These are phyloP conservation scores for Beta vulgaris DNA, from an alignment of 148 eudicot genomes.

Conservation along the genomic window DNA sequence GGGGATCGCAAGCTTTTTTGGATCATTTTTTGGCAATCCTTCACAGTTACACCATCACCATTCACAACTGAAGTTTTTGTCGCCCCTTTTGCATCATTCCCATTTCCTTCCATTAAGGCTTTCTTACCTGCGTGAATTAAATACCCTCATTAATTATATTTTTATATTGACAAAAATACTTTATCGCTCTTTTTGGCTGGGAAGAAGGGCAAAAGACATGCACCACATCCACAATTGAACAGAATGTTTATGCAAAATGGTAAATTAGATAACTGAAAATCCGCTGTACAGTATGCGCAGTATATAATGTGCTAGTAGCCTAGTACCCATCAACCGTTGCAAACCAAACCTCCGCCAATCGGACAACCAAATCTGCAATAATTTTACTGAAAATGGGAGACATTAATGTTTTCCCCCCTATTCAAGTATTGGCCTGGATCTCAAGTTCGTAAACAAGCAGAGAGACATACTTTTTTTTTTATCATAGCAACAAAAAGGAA, in stretches of 20 bases:
- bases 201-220: neutral
- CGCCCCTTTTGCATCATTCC: conserved; percentile 5
- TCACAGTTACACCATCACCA: conserved; percentile 34
- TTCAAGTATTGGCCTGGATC: neutral
- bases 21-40: conserved; percentile 51
- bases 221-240: neutral
- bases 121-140: neutral
- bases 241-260: neutral
- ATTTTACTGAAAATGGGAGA: too few species aligned
- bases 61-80: conserved; percentile 19
- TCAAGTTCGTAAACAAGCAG: neutral
- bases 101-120: conserved; percentile 23
- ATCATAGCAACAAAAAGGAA: neutral
- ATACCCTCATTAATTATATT: neutral
- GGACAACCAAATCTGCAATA: neutral
- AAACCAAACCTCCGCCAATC: neutral
- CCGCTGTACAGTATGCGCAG: neutral
- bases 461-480: neutral
- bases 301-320: neutral
- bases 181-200: too few species aligned
- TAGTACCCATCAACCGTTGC: neutral
- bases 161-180: neutral
- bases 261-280: too few species aligned
- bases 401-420: neutral
- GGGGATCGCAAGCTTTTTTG: conserved; percentile 55